A percentile compares a stretch with the other conserved stretches of the same genome.
These are phyloP conservation scores for Sporisorium scitamineum DNA, from an alignment of 1,284 basidiomycete genomes.

Conservation along the genomic window DNA sequence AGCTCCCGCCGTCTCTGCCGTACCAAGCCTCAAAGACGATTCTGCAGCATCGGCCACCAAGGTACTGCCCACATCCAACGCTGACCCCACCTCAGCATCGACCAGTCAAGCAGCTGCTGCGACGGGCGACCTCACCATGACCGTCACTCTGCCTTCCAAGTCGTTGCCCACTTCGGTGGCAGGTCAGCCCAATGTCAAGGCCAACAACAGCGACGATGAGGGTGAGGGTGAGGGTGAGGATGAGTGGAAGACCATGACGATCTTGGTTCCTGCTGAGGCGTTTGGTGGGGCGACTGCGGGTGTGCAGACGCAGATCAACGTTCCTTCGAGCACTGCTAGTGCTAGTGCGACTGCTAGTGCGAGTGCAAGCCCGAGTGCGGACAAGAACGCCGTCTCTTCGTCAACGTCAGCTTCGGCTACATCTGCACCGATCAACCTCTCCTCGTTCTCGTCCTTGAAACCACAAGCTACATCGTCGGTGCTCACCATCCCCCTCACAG, in stretches of 20 bases:
- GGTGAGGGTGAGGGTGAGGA: conserved; percentile 3
- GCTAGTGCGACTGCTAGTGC: conserved; percentile 5
- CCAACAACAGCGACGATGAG: conserved; percentile 9
- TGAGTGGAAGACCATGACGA: conserved; percentile 49
- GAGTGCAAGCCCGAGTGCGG: conserved; percentile 4
- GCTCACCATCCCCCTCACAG: conserved; percentile 34
- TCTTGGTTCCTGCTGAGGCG: conserved; percentile 39
- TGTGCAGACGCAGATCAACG: conserved; percentile 14
- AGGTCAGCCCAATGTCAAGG: conserved; percentile 16
- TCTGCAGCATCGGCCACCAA: conserved; percentile 26
- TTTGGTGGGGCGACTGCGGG: conserved; percentile 30
- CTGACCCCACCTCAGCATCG: not conserved
- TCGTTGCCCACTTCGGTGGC: conserved; percentile 24
- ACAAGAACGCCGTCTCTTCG: not conserved
- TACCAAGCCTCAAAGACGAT: conserved; percentile 15
- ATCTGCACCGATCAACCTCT: conserved; percentile 27
- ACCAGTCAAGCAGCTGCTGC: conserved; percentile 3
- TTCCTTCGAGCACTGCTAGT: conserved; percentile 7
- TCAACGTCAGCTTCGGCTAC: conserved; percentile 5
- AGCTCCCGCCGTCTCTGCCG: conserved; percentile 7
- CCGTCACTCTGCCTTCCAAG: conserved; percentile 35
- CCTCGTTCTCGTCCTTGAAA: conserved; percentile 30
- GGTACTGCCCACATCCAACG: conserved; percentile 19
- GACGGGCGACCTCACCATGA: conserved; percentile 33
- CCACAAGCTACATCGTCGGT: conserved; percentile 8